These are phyloP conservation scores for Bolboschoenus planiculmis DNA, from an alignment of 176 grass and related monocot species.

Conservation along the genomic window DNA sequence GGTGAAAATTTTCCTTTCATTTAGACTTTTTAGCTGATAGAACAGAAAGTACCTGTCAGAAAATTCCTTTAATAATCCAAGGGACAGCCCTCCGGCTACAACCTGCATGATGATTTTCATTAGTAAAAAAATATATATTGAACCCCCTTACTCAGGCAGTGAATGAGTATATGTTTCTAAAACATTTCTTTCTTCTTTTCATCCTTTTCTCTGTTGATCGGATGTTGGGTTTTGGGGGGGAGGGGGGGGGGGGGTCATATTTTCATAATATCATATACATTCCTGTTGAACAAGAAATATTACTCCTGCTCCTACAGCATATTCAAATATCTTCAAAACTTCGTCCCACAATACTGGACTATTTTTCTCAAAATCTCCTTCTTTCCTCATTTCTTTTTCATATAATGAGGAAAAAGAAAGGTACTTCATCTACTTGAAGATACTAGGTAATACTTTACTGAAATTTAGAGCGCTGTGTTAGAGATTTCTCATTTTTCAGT, in stretches of 20 bases:
- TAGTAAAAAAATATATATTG: background rate
- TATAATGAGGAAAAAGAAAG: background rate
- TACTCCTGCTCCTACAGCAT: background rate
- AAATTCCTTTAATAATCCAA: conserved; percentile 15
- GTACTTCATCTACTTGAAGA: background rate
- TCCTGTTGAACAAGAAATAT: background rate
- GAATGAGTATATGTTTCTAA: background rate
- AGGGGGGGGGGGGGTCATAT: too few relatives aligned
- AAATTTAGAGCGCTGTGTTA: background rate
- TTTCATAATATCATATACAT: background rate
- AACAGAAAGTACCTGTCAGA: background rate
- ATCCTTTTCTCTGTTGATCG: background rate
- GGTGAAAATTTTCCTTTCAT: background rate
- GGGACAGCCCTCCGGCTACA: background rate
- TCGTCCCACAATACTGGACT: background rate
- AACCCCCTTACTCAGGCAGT: background rate
- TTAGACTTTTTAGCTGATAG: background rate
- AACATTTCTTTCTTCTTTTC: background rate
- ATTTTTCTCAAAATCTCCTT: background rate
- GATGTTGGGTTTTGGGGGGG: background rate
- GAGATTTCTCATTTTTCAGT: background rate
- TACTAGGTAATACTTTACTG: background rate
- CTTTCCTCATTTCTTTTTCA: background rate
- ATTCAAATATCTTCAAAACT: background rate
- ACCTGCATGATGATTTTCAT: background rate